These are phyloP conservation scores for Obelidium mucronatum DNA, from an alignment of 192 early-diverging fungal species.

Conservation along the genomic window DNA sequence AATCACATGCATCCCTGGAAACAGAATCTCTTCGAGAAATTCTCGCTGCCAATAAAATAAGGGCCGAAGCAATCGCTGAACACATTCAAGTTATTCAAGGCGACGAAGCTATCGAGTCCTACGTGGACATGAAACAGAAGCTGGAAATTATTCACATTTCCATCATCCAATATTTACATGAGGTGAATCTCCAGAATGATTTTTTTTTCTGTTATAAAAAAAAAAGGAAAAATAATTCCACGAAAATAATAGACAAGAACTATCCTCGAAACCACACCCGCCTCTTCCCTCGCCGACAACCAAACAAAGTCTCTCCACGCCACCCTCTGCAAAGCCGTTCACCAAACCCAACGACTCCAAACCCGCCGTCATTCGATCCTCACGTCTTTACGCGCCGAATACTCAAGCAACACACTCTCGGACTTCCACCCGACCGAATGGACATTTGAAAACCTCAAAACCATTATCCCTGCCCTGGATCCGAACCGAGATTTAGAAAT, in stretches of 20 bases:
- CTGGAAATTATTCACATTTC: neutral
- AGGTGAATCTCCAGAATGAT: neutral
- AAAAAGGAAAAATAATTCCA: neutral
- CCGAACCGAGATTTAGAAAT: neutral
- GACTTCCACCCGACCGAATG: conserved; percentile 16
- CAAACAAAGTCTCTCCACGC: neutral
- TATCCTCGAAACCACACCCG: neutral
- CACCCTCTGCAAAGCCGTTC: conserved; percentile 12
- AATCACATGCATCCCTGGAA: neutral
- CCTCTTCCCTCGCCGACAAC: neutral
- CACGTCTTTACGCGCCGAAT: neutral
- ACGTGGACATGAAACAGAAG: neutral
- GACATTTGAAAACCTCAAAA: conserved; percentile 8
- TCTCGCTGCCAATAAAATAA: neutral
- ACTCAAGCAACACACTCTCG: neutral
- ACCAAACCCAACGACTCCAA: neutral
- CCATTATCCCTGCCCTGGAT: neutral
- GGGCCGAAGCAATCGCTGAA: conserved; percentile 11
- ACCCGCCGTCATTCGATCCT: neutral
- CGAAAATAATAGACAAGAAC: neutral
- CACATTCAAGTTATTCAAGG: conserved; percentile 4
- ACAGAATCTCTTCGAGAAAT: neutral
- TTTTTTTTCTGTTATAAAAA: neutral
- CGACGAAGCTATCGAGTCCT: neutral
- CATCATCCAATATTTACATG: neutral